Percentiles rank a stretch among this genome's conserved stretches.
phyloP scores from a whole-genome alignment of 2,329 filamentous ascomycete species.

The Aschersonia sp. region DNA sequence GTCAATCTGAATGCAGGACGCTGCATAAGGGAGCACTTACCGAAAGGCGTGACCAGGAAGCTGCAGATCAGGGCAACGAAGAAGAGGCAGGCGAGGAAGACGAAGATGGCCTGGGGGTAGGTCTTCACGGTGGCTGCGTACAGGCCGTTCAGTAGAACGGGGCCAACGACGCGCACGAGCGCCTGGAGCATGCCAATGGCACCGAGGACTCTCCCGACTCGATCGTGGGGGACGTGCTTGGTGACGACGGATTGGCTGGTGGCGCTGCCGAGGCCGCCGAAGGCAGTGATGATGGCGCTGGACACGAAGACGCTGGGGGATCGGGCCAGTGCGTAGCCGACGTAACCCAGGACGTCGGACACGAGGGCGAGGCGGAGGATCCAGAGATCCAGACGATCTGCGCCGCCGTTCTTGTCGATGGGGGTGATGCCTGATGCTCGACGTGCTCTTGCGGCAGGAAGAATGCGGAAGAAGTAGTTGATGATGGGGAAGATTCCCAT shows the following conservation, averaged over 20 bases:
- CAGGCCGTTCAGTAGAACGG: constrained; percentile 71
- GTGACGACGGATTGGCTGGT: constrained; percentile 74
- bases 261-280: constrained; percentile 76
- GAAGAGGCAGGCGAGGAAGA: constrained; percentile 57
- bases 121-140: constrained; percentile 68
- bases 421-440: constrained; percentile 19
- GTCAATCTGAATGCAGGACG: too few species aligned
- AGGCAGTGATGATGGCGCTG: constrained; percentile 57
- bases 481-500: constrained; percentile 62
- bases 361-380: constrained; percentile 62
- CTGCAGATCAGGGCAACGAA: constrained; percentile 48
- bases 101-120: constrained; percentile 73
- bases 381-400: constrained; percentile 63
- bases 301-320: constrained; percentile 51
- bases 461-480: constrained; percentile 57
- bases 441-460: constrained; percentile 28
- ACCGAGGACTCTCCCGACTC: constrained; percentile 76
- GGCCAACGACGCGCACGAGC: constrained; percentile 62
- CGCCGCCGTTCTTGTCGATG: constrained; percentile 46
- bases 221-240: constrained; percentile 76
- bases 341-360: constrained; percentile 61
- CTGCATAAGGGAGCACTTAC: constrained; percentile 35
- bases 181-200: constrained; percentile 79
- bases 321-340: constrained; percentile 58
- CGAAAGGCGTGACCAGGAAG: constrained; percentile 57